Evolutionary conservation across 768 basidiomycete genomes (phyloP).

Genomic region (Suillus hirtellus): DNA sequence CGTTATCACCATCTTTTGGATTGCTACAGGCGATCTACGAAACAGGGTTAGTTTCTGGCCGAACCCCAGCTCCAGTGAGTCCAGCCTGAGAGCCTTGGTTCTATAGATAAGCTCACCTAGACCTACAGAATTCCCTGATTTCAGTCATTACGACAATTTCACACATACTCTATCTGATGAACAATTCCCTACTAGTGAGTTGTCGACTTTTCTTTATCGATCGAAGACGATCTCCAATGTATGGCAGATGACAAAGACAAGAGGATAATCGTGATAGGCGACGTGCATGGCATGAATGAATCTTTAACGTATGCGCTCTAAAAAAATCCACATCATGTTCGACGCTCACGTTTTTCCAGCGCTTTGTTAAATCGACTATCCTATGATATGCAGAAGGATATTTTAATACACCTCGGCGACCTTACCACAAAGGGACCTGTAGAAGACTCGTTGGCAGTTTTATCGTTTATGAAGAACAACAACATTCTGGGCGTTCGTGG

Average conservation of each 20-base stretch:
- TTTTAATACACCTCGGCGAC: constrained; percentile 83
- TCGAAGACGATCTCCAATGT: not conserved
- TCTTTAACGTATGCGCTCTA: constrained; percentile 58
- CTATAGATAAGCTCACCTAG: constrained; percentile 6
- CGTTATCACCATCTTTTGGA: constrained; percentile 43
- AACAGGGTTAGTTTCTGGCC: constrained; percentile 9
- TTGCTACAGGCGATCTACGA: constrained; percentile 23
- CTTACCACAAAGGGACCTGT: constrained; percentile 69
- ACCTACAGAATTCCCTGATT: constrained; percentile 50
- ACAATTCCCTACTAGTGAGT: constrained; percentile 58
- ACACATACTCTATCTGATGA: constrained; percentile 40
- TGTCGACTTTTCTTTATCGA: not conserved
- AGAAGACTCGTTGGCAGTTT: constrained; percentile 57
- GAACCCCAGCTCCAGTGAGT: constrained; percentile 17
- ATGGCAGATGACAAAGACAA: constrained; percentile 48
- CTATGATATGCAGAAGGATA: constrained; percentile 62
- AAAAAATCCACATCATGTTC: constrained; percentile 4
- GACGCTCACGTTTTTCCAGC: constrained; percentile 36
- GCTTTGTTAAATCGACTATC: constrained; percentile 60
- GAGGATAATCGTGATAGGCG: constrained; percentile 79
- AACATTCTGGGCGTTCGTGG: constrained; percentile 83
- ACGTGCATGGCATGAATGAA: constrained; percentile 81
- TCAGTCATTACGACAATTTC: constrained; percentile 48
- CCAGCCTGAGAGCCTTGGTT: not conserved
- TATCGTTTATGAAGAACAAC: constrained; percentile 63